These are phyloP conservation scores for Entomortierella lignicola DNA, from an alignment of 192 early-diverging fungal species.

Conservation along the genomic window DNA sequence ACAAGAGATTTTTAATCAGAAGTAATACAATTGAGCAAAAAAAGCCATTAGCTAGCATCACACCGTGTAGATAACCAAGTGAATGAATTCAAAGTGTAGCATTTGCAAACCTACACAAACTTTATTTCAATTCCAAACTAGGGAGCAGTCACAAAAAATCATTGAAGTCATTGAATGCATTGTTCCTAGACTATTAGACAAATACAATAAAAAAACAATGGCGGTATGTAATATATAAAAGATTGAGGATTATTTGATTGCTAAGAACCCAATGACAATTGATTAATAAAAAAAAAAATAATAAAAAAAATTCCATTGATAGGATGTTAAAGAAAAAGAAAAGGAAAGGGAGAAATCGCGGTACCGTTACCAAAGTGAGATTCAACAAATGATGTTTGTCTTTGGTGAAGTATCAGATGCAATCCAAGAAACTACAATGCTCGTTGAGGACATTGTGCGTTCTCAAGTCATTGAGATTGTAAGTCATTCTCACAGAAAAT, in stretches of 20 bases:
- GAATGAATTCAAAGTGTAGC: too few species aligned
- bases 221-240: background rate
- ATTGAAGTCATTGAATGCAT: too few species aligned
- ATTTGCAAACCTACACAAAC: too few species aligned
- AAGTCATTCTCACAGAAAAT: constrained; percentile 32
- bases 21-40: too few species aligned
- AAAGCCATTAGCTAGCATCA: too few species aligned
- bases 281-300: background rate
- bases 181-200: too few species aligned
- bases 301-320: background rate
- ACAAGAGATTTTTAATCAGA: too few species aligned
- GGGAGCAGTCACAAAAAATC: too few species aligned
- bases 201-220: background rate
- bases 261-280: background rate
- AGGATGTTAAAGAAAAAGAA: constrained; percentile 29
- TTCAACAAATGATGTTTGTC: constrained; percentile 99
- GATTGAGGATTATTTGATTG: background rate
- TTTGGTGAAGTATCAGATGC: constrained; percentile 96
- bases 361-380: constrained; percentile 78
- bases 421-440: constrained; percentile 83
- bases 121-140: too few species aligned
- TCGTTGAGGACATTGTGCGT: constrained; percentile 96
- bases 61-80: too few species aligned
- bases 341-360: constrained; percentile 58
- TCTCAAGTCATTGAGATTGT: constrained; percentile 96